Conservation (phyloP, 805 yeast genomes). For the Myxozyma kluyveri region DNA sequence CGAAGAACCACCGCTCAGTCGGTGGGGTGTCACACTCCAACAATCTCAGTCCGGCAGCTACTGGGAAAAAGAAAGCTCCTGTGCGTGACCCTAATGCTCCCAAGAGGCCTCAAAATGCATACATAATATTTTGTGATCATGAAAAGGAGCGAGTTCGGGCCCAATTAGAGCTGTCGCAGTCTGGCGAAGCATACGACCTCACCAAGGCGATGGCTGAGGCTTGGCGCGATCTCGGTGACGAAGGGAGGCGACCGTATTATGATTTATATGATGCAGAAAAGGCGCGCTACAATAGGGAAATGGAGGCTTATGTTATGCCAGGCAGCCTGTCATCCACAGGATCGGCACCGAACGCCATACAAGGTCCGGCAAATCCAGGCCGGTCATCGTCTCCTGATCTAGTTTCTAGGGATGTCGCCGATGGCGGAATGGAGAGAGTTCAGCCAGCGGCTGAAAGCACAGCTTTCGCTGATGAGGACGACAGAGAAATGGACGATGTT, state of each 20-base stretch:
- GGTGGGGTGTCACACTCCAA: slow-evolving; percentile 1
- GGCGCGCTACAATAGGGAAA: slow-evolving; percentile 68
- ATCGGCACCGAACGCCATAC: slow-evolving; percentile 1
- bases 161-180: slow-evolving; percentile 46
- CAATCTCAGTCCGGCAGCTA: slow-evolving; percentile 2
- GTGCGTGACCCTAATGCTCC: slow-evolving; percentile 82
- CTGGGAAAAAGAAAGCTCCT: slow-evolving; percentile 40
- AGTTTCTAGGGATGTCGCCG: background rate
- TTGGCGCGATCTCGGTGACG: slow-evolving; percentile 74
- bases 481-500: slow-evolving; percentile 25
- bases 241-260: slow-evolving; percentile 67
- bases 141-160: slow-evolving; percentile 71
- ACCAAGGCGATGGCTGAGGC: slow-evolving; percentile 78
- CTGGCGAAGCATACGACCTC: slow-evolving; percentile 54
- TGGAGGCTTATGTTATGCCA: slow-evolving; percentile 44
- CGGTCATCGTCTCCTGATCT: background rate
- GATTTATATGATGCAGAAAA: slow-evolving; percentile 76
- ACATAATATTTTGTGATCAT: slow-evolving; percentile 78
- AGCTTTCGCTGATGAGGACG: slow-evolving; percentile 17
- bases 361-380: too few relatives aligned
- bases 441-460: slow-evolving; percentile 10
- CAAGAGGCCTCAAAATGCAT: slow-evolving; percentile 87
- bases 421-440: background rate
- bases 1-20: background rate
- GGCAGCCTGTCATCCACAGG: slow-evolving; percentile 7